Evolutionary conservation across 2,329 filamentous ascomycete genomes (phyloP).

Genomic region (Pseudogymnoascus pannorum): DNA sequence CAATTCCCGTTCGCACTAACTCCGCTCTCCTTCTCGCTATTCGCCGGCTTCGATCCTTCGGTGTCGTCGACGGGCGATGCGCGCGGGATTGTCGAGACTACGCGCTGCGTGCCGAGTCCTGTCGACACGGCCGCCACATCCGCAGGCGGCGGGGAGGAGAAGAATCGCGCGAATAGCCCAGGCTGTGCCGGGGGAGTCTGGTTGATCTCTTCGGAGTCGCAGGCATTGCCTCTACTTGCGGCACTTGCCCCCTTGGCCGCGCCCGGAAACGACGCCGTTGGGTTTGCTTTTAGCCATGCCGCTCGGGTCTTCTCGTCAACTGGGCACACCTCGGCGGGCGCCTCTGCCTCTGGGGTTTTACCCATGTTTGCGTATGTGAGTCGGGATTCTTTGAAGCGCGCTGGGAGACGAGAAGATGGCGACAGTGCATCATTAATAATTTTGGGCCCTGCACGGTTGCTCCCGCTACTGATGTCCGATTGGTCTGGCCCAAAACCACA

Average conservation of each 20-base stretch:
- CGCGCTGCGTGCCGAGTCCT: conserved; percentile 57
- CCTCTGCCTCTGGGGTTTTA: neutral
- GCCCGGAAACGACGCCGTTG: conserved; percentile 23
- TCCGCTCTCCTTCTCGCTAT: conserved; percentile 70
- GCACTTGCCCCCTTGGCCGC: conserved; percentile 24
- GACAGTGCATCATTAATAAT: conserved; percentile 1
- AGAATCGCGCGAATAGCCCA: conserved; percentile 20
- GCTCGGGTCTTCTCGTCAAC: conserved; percentile 86
- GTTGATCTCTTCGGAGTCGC: conserved; percentile 29
- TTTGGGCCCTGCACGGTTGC: conserved; percentile 6
- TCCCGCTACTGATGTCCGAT: conserved; percentile 6
- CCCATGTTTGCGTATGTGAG: conserved; percentile 7
- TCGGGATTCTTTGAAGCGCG: neutral
- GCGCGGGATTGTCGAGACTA: conserved; percentile 73
- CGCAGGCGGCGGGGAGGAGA: conserved; percentile 13
- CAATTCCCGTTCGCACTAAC: conserved; percentile 72
- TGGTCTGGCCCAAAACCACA: neutral
- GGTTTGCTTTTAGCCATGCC: conserved; percentile 60
- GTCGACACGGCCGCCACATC: neutral
- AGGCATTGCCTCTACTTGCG: conserved; percentile 28
- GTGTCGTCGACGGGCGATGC: conserved; percentile 37
- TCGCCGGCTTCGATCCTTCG: conserved; percentile 47
- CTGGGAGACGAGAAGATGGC: conserved; percentile 1
- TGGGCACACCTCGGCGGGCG: conserved; percentile 55
- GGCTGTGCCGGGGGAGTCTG: conserved; percentile 31